These are phyloP conservation scores for Exophiala calicioides DNA, from an alignment of 2,329 filamentous ascomycete genomes.

Conservation along the genomic window DNA sequence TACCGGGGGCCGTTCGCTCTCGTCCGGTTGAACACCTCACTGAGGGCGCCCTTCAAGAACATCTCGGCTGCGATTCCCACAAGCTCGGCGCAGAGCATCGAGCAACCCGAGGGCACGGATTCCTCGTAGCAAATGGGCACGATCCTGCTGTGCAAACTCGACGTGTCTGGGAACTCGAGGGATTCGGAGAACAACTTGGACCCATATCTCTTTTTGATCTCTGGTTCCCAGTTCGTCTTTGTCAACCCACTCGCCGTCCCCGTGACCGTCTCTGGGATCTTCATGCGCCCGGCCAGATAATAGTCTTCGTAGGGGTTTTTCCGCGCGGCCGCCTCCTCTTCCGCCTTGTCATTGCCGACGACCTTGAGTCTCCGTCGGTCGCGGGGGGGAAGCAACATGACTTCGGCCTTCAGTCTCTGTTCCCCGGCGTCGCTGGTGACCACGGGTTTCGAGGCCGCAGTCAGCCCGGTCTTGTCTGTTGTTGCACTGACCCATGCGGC, in stretches of 20 bases:
- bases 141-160: constrained; percentile 60
- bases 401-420: constrained; percentile 63
- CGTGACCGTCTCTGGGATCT: constrained; percentile 62
- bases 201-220: constrained; percentile 65
- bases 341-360: constrained; percentile 23
- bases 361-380: constrained; percentile 61
- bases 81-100: constrained; percentile 57
- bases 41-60: constrained; percentile 63
- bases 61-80: constrained; percentile 64
- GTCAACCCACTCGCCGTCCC: constrained; percentile 63
- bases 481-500: constrained; percentile 63
- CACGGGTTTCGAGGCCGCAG: constrained; percentile 49
- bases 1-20: constrained; percentile 56
- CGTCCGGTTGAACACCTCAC: constrained; percentile 56
- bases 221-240: constrained; percentile 71
- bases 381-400: constrained; percentile 62
- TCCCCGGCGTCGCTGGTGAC: constrained; percentile 61
- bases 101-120: constrained; percentile 57
- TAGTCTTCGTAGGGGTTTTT: constrained; percentile 44
- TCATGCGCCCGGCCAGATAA: constrained; percentile 49
- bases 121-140: constrained; percentile 67
- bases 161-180: constrained; percentile 62
- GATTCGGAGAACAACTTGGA: constrained; percentile 63
- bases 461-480: constrained; percentile 52
- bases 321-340: constrained; percentile 24